Evolutionary conservation across 148 eudicot species (phyloP).

Genomic region (Vaccinium darrowii): DNA sequence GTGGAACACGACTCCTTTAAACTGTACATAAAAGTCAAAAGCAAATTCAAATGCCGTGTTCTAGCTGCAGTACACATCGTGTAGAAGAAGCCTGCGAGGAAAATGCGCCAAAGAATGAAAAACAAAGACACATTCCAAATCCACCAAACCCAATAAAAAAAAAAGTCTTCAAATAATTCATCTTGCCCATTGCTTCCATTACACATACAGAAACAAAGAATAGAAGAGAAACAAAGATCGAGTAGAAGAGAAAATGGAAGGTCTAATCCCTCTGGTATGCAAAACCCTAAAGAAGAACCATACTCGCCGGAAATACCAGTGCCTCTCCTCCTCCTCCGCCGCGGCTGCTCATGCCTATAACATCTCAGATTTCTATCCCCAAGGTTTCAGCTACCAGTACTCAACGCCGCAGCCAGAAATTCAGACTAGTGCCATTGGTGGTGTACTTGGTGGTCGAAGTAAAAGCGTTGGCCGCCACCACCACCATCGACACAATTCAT

Average conservation of each 20-base stretch:
- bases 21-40: background rate
- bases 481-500: conserved; percentile 32
- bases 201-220: background rate
- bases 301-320: conserved; percentile 26
- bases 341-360: conserved; percentile 32
- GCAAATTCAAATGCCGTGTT: conserved; percentile 7
- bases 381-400: conserved; percentile 8
- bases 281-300: background rate
- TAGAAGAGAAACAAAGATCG: background rate
- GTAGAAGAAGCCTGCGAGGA: background rate
- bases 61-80: background rate
- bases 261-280: conserved; percentile 11
- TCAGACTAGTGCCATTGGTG: background rate
- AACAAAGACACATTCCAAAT: background rate
- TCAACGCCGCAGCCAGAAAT: background rate
- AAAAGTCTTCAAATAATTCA: too few species aligned
- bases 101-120: background rate
- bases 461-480: too few species aligned
- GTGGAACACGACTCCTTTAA: background rate
- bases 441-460: background rate
- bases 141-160: too few species aligned
- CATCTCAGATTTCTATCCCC: conserved; percentile 34
- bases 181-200: background rate
- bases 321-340: conserved; percentile 29
- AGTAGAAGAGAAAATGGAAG: conserved; percentile 4